phyloP scores from a whole-genome alignment of 306 rosid species.

The Rosa persica region DNA sequence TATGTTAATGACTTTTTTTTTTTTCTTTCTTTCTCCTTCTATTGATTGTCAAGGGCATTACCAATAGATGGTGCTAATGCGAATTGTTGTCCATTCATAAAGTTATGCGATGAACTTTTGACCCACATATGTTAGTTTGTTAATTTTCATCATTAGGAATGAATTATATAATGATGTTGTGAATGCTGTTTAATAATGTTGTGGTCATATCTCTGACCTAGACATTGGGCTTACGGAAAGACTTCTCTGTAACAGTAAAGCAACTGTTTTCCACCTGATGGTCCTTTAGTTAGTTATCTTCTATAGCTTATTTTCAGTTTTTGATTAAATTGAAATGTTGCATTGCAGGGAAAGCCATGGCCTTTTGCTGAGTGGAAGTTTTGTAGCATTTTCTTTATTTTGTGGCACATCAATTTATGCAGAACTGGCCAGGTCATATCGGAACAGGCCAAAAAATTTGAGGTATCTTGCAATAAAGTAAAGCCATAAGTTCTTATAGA shows the following conservation, averaged over 20 bases:
- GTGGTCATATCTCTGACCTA: not conserved
- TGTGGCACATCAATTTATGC: constrained; percentile 86
- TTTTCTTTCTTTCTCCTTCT: too few relatives aligned
- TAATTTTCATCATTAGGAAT: not conserved
- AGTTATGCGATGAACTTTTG: not conserved
- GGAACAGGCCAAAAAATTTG: too few relatives aligned
- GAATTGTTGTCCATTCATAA: constrained; percentile 6
- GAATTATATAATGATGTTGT: not conserved
- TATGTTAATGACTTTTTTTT: too few relatives aligned
- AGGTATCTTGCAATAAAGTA: not conserved
- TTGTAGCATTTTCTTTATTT: constrained; percentile 77
- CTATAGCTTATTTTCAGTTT: constrained; percentile 16
- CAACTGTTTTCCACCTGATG: not conserved
- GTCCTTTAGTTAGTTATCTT: constrained; percentile 12
- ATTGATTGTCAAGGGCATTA: constrained; percentile 19
- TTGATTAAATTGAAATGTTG: constrained; percentile 21
- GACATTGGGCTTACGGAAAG: not conserved
- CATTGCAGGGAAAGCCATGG: constrained; percentile 78
- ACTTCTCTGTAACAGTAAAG: not conserved
- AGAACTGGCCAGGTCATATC: constrained; percentile 16
- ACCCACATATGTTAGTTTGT: not conserved
- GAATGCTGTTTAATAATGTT: not conserved
- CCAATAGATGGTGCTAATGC: constrained; percentile 17
- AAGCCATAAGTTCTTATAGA: not conserved
- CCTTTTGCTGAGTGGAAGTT: constrained; percentile 87